Evolutionary conservation across 139 green algal species (phyloP).

Genomic region (Nannochloris sp.): DNA sequence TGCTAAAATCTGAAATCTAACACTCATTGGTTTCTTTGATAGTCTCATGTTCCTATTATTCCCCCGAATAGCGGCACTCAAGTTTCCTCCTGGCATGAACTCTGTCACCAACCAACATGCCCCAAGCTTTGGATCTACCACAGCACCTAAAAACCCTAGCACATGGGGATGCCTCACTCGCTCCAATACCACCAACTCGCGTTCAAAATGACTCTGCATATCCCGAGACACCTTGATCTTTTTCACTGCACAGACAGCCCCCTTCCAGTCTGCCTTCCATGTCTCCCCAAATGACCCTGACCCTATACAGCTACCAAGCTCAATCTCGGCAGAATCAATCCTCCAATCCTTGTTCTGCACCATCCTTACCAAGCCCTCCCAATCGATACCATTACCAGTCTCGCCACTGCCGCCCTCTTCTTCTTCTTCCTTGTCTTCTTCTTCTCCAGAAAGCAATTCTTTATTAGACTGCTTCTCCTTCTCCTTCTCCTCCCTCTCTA

Average conservation of each 20-base stretch:
- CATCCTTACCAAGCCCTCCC: not conserved
- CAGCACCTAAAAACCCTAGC: conserved; percentile 49
- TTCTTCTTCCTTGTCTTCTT: not conserved
- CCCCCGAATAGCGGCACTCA: conserved; percentile 14
- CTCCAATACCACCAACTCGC: conserved; percentile 55
- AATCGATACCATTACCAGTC: too few relatives aligned
- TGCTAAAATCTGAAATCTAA: conserved; percentile 41
- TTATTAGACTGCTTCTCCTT: not conserved
- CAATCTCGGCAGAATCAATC: conserved; percentile 25
- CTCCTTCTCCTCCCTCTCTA: not conserved
- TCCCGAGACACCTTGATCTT: not conserved
- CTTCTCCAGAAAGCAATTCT: not conserved
- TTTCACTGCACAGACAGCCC: conserved; percentile 57
- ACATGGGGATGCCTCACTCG: conserved; percentile 60
- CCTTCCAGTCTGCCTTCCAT: conserved; percentile 57
- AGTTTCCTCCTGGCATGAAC: conserved; percentile 61
- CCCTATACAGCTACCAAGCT: conserved; percentile 49
- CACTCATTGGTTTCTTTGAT: conserved; percentile 11
- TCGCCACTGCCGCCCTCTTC: too few relatives aligned
- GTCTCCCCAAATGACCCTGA: conserved; percentile 69
- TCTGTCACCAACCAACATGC: conserved; percentile 71
- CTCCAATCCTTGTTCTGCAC: conserved; percentile 24
- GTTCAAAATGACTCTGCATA: not conserved
- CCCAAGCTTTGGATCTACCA: conserved; percentile 31
- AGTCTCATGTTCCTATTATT: conserved; percentile 1